Conservation (phyloP, 805 yeast species). For the Schizosaccharomyces octosporus region DNA sequence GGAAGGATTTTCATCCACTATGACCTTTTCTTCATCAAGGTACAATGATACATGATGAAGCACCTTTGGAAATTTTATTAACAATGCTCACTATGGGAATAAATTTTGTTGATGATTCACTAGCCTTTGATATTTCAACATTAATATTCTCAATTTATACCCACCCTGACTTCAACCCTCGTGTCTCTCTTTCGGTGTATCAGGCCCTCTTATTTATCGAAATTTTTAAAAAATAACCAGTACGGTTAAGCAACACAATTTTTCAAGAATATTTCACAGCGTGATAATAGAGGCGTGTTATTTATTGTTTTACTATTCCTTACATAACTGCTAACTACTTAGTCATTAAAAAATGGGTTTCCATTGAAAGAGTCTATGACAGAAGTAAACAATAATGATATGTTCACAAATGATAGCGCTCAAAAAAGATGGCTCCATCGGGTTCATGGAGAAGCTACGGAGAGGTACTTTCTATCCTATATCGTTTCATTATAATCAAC, state of each 20-base stretch:
- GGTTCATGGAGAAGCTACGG: not conserved
- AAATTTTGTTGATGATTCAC: slow-evolving; percentile 12
- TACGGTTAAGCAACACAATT: slow-evolving; percentile 58
- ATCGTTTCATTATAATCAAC: not conserved
- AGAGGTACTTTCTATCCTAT: too few relatives aligned
- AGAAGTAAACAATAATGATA: not conserved
- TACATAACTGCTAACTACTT: not conserved
- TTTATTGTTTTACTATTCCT: not conserved
- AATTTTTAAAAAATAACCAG: slow-evolving; percentile 62
- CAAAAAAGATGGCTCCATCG: not conserved
- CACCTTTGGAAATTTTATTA: slow-evolving; percentile 22
- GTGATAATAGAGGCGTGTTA: slow-evolving; percentile 7
- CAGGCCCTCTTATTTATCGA: not conserved
- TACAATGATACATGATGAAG: slow-evolving; percentile 20
- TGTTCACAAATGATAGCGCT: not conserved
- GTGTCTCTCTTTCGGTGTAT: not conserved
- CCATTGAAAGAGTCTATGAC: not conserved
- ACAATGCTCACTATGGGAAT: slow-evolving; percentile 30
- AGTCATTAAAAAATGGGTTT: not conserved
- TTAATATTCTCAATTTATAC: slow-evolving; percentile 43
- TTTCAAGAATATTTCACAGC: slow-evolving; percentile 10
- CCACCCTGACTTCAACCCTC: slow-evolving; percentile 4
- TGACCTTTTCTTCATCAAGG: slow-evolving; percentile 32
- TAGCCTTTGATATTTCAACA: slow-evolving; percentile 19
- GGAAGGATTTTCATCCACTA: slow-evolving; percentile 22